Evolutionary conservation across 345 rosid genomes (phyloP).

Genomic region (Kernera saxatilis): DNA sequence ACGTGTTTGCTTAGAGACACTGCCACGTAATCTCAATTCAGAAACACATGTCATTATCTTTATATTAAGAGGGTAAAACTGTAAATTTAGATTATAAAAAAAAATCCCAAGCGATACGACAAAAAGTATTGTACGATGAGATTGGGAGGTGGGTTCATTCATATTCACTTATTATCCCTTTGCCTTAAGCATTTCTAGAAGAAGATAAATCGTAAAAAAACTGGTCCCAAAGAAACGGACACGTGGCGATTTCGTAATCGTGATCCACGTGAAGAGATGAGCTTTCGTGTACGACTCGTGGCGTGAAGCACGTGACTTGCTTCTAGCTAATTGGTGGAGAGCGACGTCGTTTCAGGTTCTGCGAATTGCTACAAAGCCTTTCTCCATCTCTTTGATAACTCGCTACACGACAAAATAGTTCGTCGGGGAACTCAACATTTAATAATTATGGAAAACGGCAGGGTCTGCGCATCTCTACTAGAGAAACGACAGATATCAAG

Average conservation of each 20-base stretch:
- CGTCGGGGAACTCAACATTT: conserved; percentile 5
- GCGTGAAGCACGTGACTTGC: conserved; percentile 26
- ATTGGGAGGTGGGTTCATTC: not conserved
- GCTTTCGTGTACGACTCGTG: conserved; percentile 32
- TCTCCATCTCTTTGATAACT: not conserved
- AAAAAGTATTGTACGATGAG: conserved; percentile 19
- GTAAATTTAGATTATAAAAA: not conserved
- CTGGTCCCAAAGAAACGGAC: conserved; percentile 5
- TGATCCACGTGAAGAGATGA: conserved; percentile 20
- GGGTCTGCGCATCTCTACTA: not conserved
- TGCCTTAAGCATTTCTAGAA: not conserved
- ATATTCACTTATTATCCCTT: not conserved
- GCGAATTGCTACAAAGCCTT: not conserved
- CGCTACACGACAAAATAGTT: not conserved
- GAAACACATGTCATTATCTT: not conserved
- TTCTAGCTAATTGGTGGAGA: conserved; percentile 10
- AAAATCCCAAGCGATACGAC: not conserved
- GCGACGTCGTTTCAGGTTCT: conserved; percentile 18
- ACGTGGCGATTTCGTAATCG: not conserved
- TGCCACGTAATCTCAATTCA: not conserved
- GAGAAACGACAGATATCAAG: conserved; percentile 3
- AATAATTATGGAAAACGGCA: conserved; percentile 1
- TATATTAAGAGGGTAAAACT: not conserved
- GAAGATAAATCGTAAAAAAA: not conserved
- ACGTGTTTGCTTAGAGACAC: not conserved